A percentile compares a stretch with the other conserved stretches of the same genome.
These are phyloP conservation scores for Allomyces macrogynus DNA, from an alignment of 192 early-diverging fungal genomes.

Conservation along the genomic window DNA sequence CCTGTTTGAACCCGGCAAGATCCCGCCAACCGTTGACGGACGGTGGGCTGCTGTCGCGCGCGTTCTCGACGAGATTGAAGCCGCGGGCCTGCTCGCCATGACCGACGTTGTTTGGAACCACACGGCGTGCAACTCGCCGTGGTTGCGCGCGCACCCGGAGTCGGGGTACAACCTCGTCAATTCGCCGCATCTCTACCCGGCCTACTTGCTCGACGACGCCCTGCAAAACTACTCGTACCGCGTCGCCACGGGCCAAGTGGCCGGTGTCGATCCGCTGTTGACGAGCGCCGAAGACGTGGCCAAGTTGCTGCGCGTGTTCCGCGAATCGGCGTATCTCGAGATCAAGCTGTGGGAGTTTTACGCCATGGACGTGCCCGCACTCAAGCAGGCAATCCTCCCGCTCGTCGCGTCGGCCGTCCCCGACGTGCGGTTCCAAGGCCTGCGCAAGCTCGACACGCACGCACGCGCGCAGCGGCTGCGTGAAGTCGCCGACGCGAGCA, in stretches of 20 bases:
- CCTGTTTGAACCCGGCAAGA: conserved; percentile 42
- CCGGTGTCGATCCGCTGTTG: conserved; percentile 27
- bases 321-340: conserved; percentile 28
- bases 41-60: conserved; percentile 36
- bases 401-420: neutral
- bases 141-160: conserved; percentile 89
- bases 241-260: conserved; percentile 15
- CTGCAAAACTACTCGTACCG: conserved; percentile 46
- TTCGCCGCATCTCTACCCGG: conserved; percentile 76
- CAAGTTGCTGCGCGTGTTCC: conserved; percentile 32
- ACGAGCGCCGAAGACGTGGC: conserved; percentile 45
- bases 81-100: conserved; percentile 50
- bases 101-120: conserved; percentile 99
- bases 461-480: conserved; percentile 20
- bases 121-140: conserved; percentile 80
- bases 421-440: conserved; percentile 8
- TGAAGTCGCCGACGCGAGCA: conserved; percentile 12
- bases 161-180: conserved; percentile 89
- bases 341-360: conserved; percentile 80
- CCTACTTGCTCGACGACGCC: conserved; percentile 83
- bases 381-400: conserved; percentile 13
- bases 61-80: conserved; percentile 29
- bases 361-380: conserved; percentile 40
- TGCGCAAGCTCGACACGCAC: conserved; percentile 21
- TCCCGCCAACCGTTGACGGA: conserved; percentile 24